These are phyloP conservation scores for Aspergillus tubingensis DNA, from an alignment of 2,329 filamentous ascomycete genomes.

Conservation along the genomic window DNA sequence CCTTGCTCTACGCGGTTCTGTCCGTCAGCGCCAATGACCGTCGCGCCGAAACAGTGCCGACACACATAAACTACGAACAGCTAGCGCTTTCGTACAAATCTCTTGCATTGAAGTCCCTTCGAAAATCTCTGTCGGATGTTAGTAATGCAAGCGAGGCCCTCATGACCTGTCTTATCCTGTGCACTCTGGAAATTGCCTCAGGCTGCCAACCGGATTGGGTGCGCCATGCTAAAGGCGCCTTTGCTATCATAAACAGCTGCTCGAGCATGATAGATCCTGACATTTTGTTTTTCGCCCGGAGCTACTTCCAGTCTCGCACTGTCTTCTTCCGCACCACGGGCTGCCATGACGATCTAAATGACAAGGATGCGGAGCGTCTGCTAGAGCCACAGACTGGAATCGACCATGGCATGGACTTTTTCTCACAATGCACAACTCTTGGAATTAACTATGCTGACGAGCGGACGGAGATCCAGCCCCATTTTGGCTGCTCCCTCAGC, in stretches of 20 bases:
- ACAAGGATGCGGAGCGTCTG: not conserved
- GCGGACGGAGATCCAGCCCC: not conserved
- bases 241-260: constrained; percentile 3
- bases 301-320: constrained; percentile 2
- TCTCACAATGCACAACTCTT: not conserved
- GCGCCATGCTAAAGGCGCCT: constrained; percentile 1
- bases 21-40: constrained; percentile 6
- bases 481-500: constrained; percentile 1
- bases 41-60: not conserved
- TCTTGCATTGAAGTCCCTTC: not conserved
- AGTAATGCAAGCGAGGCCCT: not conserved
- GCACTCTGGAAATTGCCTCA: constrained; percentile 1
- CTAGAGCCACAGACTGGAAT: not conserved
- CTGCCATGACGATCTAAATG: not conserved
- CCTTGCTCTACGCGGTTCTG: constrained; percentile 4
- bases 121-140: not conserved
- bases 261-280: not conserved
- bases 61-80: constrained; percentile 3
- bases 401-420: not conserved
- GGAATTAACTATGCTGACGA: not conserved
- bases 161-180: constrained; percentile 5
- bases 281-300: not conserved
- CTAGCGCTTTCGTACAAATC: constrained; percentile 4
- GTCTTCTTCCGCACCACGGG: constrained; percentile 4
- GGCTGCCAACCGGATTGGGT: constrained; percentile 5